Base-by-base conservation (phyloP, 2,329 filamentous ascomycete species). In the Monosporascus sp. region DNA sequence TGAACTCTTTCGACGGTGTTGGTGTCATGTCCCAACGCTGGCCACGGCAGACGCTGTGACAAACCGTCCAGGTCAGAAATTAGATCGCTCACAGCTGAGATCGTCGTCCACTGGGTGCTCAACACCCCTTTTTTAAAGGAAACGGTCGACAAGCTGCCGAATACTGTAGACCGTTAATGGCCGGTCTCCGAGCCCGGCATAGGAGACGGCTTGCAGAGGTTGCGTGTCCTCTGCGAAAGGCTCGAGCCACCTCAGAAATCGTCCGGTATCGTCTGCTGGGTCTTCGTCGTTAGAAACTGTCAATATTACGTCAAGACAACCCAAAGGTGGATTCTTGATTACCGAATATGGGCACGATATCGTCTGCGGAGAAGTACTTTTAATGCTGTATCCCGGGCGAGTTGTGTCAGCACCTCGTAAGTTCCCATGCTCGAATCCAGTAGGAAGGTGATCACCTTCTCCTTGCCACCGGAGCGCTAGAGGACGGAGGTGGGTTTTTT, bases 21-120 rank as follows among this genome's bases (percentile, higher is more conserved):
- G 48, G 38, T 17, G 81, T 78, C 74, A 14, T 26, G 69, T 27
- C 72, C 69, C 11, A 88, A 74, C 52, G 72, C 72, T 0, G 77
- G 76, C 75, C 76, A 80, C 8, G 80, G 65, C 2, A 71, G 65
- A 1, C 77, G 74, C 56, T 89, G 85, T 57, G 85, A 79, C 87
- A 87, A 90, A 8, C 72, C 71, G 59, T 90, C 85, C 57, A 90
- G 77, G 53, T 84, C 82, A 53, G 79, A 80, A 58, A 89, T 87
- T 72, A 88, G 85, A 61, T 88, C 83, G 17, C 83, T 78, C 14
- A 76, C 72, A 0, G 82, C 80, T 8, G 80, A 85, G 63, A 90
- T 83, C 0, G 83, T 80, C 5, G 75, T 67, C 67, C 14, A 73
- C 76, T 11, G 85, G 67, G 16, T 72, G 69, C 14, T 67, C 69